phyloP scores from a whole-genome alignment of 306 rosid species.

The Quercus mongolica region DNA sequence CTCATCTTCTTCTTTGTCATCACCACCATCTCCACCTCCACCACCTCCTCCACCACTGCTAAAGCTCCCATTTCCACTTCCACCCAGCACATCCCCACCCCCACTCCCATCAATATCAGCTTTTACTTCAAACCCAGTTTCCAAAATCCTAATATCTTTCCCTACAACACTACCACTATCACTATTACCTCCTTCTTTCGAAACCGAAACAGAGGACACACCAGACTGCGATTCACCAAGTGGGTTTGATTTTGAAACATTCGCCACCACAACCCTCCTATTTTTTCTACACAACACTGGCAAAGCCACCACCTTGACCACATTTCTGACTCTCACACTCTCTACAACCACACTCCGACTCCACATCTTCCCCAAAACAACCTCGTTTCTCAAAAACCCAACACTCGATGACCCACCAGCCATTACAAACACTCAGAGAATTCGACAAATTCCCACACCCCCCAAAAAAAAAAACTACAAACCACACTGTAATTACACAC shows the following conservation, averaged over 20 bases:
- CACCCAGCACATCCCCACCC: slow-evolving; percentile 31
- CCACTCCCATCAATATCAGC: slow-evolving; percentile 20
- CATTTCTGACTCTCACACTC: slow-evolving; percentile 38
- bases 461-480: background rate
- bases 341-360: slow-evolving; percentile 27
- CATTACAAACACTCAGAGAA: slow-evolving; percentile 38
- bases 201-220: slow-evolving; percentile 29
- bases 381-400: slow-evolving; percentile 44
- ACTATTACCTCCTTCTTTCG: slow-evolving; percentile 31
- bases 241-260: slow-evolving; percentile 46
- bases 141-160: slow-evolving; percentile 31
- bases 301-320: slow-evolving; percentile 39
- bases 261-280: slow-evolving; percentile 28
- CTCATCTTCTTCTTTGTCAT: slow-evolving; percentile 45
- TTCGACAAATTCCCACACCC: slow-evolving; percentile 37
- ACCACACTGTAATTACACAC: background rate
- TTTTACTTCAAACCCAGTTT: slow-evolving; percentile 24
- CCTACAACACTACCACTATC: slow-evolving; percentile 20
- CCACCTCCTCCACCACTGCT: slow-evolving; percentile 35
- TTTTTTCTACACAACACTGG: slow-evolving; percentile 26
- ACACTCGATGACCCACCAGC: slow-evolving; percentile 48
- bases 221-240: slow-evolving; percentile 36
- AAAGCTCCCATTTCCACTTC: slow-evolving; percentile 24
- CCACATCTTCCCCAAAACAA: slow-evolving; percentile 35
- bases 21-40: slow-evolving; percentile 25